A percentile compares a stretch with the other conserved stretches of the same genome.
Evolutionary conservation across 192 early-diverging fungal species (phyloP).

Genomic region (Spinellus fusiger): DNA sequence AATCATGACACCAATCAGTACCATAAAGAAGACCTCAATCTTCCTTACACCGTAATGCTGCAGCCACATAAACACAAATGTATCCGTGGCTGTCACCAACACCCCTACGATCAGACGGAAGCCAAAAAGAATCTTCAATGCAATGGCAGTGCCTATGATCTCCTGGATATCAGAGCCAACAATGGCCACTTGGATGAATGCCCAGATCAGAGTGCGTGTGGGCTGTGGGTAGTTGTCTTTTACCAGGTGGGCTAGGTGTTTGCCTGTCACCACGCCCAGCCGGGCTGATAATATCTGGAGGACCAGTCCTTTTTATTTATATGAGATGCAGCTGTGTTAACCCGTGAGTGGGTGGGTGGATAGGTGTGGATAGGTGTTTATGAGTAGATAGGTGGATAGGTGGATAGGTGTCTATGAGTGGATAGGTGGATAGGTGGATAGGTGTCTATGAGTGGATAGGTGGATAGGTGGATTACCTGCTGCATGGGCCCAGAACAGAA

Average conservation of each 20-base stretch:
- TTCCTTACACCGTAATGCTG: slow-evolving; percentile 58
- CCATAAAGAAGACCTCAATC: slow-evolving; percentile 70
- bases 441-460: not conserved
- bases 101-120: slow-evolving; percentile 68
- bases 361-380: no score
- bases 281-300: slow-evolving; percentile 58
- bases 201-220: slow-evolving; percentile 43
- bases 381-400: not conserved
- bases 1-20: slow-evolving; percentile 66
- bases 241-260: slow-evolving; percentile 54
- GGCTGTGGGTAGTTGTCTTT: slow-evolving; percentile 42
- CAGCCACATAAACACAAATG: slow-evolving; percentile 68
- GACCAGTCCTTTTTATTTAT: slow-evolving; percentile 34
- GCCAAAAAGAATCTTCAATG: slow-evolving; percentile 69
- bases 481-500: slow-evolving; percentile 57
- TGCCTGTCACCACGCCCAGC: slow-evolving; percentile 58
- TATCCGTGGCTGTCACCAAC: slow-evolving; percentile 69
- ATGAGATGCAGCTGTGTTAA: not conserved
- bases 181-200: slow-evolving; percentile 59
- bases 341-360: not conserved
- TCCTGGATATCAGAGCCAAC: slow-evolving; percentile 71
- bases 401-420: not conserved
- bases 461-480: slow-evolving; percentile 25
- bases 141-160: slow-evolving; percentile 89
- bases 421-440: not conserved